Evolutionary conservation across 768 basidiomycete genomes (phyloP).

Genomic region (Pisolithus orientalis): DNA sequence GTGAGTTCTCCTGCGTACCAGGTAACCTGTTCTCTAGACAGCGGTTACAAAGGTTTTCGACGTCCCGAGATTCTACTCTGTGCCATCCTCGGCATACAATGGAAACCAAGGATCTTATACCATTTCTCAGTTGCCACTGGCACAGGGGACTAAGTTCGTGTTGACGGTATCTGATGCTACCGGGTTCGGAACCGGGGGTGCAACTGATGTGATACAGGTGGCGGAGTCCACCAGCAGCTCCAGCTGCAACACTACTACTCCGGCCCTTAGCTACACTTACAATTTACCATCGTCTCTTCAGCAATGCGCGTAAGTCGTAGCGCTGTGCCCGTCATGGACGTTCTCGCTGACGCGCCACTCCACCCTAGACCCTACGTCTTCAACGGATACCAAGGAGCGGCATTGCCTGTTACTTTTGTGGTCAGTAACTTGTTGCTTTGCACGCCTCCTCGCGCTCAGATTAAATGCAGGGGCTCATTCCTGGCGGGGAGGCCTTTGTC

Average conservation of each 20-base stretch:
- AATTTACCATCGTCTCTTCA: constrained; percentile 45
- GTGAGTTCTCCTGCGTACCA: constrained; percentile 26
- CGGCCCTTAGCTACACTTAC: constrained; percentile 42
- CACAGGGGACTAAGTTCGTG: constrained; percentile 36
- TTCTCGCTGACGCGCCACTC: not conserved
- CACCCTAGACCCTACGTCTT: constrained; percentile 40
- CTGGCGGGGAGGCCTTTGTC: constrained; percentile 48
- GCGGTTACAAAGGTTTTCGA: constrained; percentile 40
- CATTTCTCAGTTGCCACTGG: constrained; percentile 34
- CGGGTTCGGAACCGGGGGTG: constrained; percentile 39
- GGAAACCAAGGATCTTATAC: constrained; percentile 37
- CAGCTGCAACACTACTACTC: constrained; percentile 44
- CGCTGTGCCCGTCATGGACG: constrained; percentile 29
- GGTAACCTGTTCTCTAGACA: not conserved
- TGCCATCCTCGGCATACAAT: constrained; percentile 49
- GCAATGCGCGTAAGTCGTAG: constrained; percentile 25
- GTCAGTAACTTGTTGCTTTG: constrained; percentile 24
- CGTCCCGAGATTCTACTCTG: constrained; percentile 44
- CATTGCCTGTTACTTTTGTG: constrained; percentile 49
- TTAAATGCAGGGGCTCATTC: constrained; percentile 48
- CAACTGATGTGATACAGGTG: constrained; percentile 35
- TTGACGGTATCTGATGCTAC: constrained; percentile 67
- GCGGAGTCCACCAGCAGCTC: constrained; percentile 33
- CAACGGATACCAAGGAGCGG: constrained; percentile 11
- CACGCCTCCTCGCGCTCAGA: not conserved